phyloP scores from a whole-genome alignment of 345 rosid genomes.

The Hypericum androsaemum region DNA sequence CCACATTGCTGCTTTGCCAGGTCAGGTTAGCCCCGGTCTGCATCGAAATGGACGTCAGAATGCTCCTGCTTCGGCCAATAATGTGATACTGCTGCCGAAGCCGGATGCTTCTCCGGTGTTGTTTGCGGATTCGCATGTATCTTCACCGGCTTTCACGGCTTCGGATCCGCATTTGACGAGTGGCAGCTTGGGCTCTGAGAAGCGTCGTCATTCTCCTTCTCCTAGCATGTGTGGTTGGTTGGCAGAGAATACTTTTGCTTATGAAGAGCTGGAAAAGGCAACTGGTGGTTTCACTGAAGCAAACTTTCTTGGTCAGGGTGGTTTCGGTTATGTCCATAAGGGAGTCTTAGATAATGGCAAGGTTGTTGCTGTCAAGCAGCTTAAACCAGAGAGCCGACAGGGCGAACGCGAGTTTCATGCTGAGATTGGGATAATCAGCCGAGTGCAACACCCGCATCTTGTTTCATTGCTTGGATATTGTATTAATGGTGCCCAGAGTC shows the following conservation, averaged over 20 bases:
- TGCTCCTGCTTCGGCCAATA: constrained; percentile 12
- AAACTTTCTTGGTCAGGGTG: constrained; percentile 23
- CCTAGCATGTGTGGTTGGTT: constrained; percentile 9
- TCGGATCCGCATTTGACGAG: constrained; percentile 17
- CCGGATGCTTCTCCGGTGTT: constrained; percentile 24
- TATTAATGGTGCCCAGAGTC: constrained; percentile 15
- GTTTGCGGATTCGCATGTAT: background rate
- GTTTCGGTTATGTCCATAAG: constrained; percentile 24
- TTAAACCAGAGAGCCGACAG: constrained; percentile 24
- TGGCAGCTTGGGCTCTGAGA: constrained; percentile 10
- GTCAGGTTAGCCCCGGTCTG: constrained; percentile 6
- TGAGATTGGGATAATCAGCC: constrained; percentile 21
- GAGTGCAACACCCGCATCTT: constrained; percentile 21
- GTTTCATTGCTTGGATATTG: constrained; percentile 20
- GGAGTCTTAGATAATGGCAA: constrained; percentile 18
- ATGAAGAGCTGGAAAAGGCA: constrained; percentile 16
- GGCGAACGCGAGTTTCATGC: constrained; percentile 28
- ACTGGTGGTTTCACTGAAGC: constrained; percentile 14
- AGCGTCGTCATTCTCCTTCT: constrained; percentile 1
- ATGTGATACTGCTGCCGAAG: constrained; percentile 20
- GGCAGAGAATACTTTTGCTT: constrained; percentile 10
- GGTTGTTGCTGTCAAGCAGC: constrained; percentile 23
- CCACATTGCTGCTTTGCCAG: constrained; percentile 15
- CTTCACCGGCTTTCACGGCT: constrained; percentile 8
- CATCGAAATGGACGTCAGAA: constrained; percentile 31